Evolutionary conservation across 768 basidiomycete species (phyloP).

Genomic region (Rhodocollybia butyracea): DNA sequence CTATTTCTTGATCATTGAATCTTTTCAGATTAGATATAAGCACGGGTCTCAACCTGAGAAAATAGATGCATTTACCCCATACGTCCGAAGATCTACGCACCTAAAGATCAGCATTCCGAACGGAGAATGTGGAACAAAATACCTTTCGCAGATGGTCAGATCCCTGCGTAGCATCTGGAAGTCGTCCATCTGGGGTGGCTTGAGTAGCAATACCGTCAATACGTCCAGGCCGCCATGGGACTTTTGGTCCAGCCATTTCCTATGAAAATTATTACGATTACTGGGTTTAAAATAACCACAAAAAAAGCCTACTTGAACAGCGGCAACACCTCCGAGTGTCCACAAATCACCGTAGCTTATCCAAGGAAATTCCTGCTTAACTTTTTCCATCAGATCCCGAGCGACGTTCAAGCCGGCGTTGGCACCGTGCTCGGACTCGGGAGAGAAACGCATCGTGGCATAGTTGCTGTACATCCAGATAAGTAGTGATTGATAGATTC

Average conservation of each 20-base stretch:
- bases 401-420: constrained; percentile 83
- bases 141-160: constrained; percentile 81
- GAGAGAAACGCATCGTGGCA: constrained; percentile 96
- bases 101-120: constrained; percentile 6
- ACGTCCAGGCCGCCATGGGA: constrained; percentile 92
- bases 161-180: constrained; percentile 84
- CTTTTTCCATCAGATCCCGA: constrained; percentile 76
- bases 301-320: constrained; percentile 55
- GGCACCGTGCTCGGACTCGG: constrained; percentile 80
- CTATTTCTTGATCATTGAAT: constrained; percentile 97
- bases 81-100: constrained; percentile 75
- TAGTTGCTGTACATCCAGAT: constrained; percentile 66
- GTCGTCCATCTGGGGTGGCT: constrained; percentile 83
- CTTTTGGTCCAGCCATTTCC: constrained; percentile 90
- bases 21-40: constrained; percentile 18
- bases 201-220: constrained; percentile 79
- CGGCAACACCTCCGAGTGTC: constrained; percentile 93
- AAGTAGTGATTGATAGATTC: not conserved
- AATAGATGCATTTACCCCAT: constrained; percentile 55
- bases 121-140: constrained; percentile 20
- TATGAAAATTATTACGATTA: no score
- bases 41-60: not conserved
- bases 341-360: constrained; percentile 96
- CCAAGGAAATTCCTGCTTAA: constrained; percentile 89
- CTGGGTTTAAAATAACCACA: not conserved